Evolutionary conservation across 768 basidiomycete genomes (phyloP), one percentile per base, ranked within the genome.

Genomic region (Tylopilus felleus): DNA sequence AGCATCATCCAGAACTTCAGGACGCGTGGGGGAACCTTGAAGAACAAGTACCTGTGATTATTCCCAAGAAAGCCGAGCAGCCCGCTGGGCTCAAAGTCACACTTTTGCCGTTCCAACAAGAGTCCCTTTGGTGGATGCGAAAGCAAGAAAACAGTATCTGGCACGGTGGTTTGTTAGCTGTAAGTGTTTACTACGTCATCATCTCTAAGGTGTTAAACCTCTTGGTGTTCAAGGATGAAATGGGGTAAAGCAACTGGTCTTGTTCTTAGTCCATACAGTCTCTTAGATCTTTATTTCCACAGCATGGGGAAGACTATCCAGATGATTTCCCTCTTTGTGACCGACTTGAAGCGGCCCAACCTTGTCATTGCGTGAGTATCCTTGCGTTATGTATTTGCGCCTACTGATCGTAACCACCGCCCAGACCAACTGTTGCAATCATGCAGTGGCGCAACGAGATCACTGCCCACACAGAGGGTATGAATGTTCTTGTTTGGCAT

Each of bases 221-320:
- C 29, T 40, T 39, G 51, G 8, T 1, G 2, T 54, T 19, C 17
- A 59, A 90, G 88, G 90, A 93, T 60, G 91, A 93, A 71, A 93
- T 93, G 91, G 93, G 93, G 91, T 85, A 77, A 71, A 80, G 62
- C 36, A 25, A 36, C 16, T 9, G 14, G 12, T 21, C 2, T 41
- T 35, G 16, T 5, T 28, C 31, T 52, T 36, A 28, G 8, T 51
- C 10, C 25, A 27, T 47, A 41, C 48, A 25, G 27, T 49, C 9
- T 35, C 53, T 52, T 44, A 60, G 52, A 47, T 53, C 56, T 21
- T 59, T 58, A n/a, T 45, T 47, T 56, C 23, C 40, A 16, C 58
- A 88, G 89, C 19, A 93, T 94, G 91, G 90, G 89, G 14, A 93
- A 94, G 72, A 99, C 96, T 0, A 98, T 99, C 55, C 97, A 99